Evolutionary conservation across 2,329 filamentous ascomycete species (phyloP), one percentile per base, ranked within the genome.

Genomic region (Fusarium secorum): DNA sequence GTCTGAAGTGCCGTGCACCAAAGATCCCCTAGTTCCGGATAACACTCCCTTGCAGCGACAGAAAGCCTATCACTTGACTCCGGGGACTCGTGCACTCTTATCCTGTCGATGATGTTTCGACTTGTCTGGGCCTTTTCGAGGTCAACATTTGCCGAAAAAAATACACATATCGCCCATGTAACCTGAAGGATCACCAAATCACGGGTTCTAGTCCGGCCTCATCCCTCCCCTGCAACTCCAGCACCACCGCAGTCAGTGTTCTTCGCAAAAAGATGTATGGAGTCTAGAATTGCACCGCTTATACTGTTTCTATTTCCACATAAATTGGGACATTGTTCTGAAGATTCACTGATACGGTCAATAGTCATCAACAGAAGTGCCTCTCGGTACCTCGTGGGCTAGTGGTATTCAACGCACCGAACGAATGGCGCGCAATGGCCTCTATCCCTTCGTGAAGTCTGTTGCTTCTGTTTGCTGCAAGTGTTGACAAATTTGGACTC

Each of bases 21-120:
- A 38, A 35, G 39, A 60, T 45, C 18, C 41, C 24, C 24, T 51
- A 49, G 24, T 49, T 38, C 14, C 42, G 17, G 26, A 35, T 32
- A 46, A 58, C 60, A 64, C 57, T 68, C 64, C 39, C 59, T 68
- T 64, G 49, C 51, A 68, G 64, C n/a, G 17, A 33, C 38, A 36
- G 39, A 35, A 48, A 39, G 5, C 5, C 20, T 17, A 42, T 39
- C 18, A n/a, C 22, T 35, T 10, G 5, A 36, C 24, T 17, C 18
- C 6, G 8, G 28, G 14, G 7, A 22, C 28, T 24, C n/a, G 7
- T 11, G 14, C 35, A n/a, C n/a, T 24, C 11, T 36, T 20, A 24
- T 38, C 26, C 24, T 32, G 7, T 33, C 36, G 7, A 5, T 7
- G 11, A 28, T 15, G n/a, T 36, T 26, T 26, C 53, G 13, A 32